Evolutionary conservation across 2,329 filamentous ascomycete species (phyloP), one percentile per base, ranked within the genome.

Genomic region (Penicillium concentricum): DNA sequence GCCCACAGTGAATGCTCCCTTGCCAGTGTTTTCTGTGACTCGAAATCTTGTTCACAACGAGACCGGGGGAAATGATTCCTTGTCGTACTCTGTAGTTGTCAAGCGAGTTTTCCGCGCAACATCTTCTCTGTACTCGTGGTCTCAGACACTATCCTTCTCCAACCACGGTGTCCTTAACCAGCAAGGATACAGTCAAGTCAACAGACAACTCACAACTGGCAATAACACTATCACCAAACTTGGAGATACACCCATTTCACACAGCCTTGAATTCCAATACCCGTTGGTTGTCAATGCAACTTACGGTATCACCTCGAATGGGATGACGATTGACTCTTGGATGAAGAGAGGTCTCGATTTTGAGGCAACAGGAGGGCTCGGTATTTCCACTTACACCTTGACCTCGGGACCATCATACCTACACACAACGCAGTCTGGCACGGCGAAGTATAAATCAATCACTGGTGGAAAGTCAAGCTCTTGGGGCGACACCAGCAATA

Each of bases 341-440:
- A 70, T 87, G 62, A 71, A 71, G 42, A 78, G 81, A 15, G 79
- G 79, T 13, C 79, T 85, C 35, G 66, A 79, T 18, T 76, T 83
- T 9, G 56, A 61, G 6, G 59, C 67, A 9, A 67, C 75, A 26
- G 76, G 78, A 26, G 57, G 81, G 5, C 67, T 72, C 9, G 71
- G 81, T 1, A 77, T 83, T 26, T 85, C 89, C 49, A 83, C 87
- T 0, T 84, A 88, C 61, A 82, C 81, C 0, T 87, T 87, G 61
- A 63, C 73, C 24, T 61, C 67, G 5, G 68, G 69, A 0, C 60
- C 69, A 4, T 64, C 65, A 2, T 39, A 56, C 34, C 56, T 73
- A 10, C 60, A 65, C 15, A 69, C 70, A 5, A 61, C 54, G 12
- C 71, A 74, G 57, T 64, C 62, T 46, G 72, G 72, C 15, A 57